Conservation (phyloP, 257 asterid species). For the Nicotiana tabacum region DNA sequence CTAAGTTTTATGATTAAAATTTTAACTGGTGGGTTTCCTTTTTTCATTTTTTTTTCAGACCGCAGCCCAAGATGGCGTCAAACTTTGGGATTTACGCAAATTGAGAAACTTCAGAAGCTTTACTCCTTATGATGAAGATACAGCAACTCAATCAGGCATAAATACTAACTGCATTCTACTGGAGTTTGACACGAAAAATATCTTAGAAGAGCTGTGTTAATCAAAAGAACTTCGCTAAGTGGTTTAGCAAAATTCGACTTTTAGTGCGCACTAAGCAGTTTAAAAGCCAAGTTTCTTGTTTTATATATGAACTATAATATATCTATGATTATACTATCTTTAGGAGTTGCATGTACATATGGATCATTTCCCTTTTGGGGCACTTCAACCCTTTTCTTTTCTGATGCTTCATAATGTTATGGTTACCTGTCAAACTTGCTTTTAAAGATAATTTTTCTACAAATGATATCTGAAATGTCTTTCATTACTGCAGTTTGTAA, state of each 20-base stretch:
- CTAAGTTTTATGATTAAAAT: background rate
- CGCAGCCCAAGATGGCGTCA: slow-evolving; percentile 96
- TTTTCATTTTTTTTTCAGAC: slow-evolving; percentile 36
- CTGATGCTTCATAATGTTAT: background rate
- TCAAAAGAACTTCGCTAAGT: background rate
- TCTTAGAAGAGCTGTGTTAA: background rate
- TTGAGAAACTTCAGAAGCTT: slow-evolving; percentile 75
- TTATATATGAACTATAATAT: background rate
- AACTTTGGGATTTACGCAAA: slow-evolving; percentile 94
- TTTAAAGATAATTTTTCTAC: background rate
- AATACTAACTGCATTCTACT: background rate
- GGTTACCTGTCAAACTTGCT: background rate
- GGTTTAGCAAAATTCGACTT: background rate
- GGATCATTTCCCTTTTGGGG: background rate
- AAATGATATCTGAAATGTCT: background rate
- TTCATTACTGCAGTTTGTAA: background rate
- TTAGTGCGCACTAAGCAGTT: background rate
- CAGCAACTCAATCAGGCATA: slow-evolving; percentile 76
- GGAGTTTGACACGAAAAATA: background rate
- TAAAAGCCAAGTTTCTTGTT: background rate
- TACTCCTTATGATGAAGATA: slow-evolving; percentile 73
- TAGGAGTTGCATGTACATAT: background rate
- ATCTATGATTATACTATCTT: background rate
- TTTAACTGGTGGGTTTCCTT: background rate
- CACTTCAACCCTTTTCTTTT: background rate